These are phyloP conservation scores for Pyracantha coccinea DNA, from an alignment of 331 rosid species.

Conservation along the genomic window DNA sequence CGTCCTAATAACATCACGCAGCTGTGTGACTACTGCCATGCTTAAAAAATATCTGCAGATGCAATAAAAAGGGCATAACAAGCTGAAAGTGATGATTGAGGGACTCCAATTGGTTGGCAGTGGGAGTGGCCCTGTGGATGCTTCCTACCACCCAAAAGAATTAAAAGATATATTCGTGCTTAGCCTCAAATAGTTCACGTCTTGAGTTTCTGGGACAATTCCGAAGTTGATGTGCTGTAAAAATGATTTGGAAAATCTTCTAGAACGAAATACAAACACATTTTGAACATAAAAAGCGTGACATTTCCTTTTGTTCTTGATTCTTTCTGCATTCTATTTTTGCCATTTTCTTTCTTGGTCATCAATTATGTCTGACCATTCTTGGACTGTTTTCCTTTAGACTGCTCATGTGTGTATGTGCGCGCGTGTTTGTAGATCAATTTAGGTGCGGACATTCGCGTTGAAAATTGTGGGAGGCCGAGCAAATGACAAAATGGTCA, in stretches of 20 bases:
- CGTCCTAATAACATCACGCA: too few species aligned
- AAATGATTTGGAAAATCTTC: background rate
- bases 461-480: background rate
- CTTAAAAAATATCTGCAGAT: too few species aligned
- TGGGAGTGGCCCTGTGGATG: background rate
- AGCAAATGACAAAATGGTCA: background rate
- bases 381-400: background rate
- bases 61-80: too few species aligned
- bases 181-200: constrained; percentile 18
- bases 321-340: background rate
- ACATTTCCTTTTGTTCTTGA: background rate
- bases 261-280: background rate
- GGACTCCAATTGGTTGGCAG: too few species aligned
- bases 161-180: constrained; percentile 30
- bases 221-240: constrained; percentile 4
- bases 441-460: background rate
- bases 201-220: constrained; percentile 30
- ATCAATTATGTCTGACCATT: background rate
- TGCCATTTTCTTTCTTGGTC: background rate
- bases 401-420: too few species aligned
- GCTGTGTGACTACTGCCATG: too few species aligned
- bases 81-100: too few species aligned
- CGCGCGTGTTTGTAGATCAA: background rate
- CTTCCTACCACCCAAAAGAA: constrained; percentile 12
- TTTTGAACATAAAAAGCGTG: constrained; percentile 6